Evolutionary conservation across 306 rosid species (phyloP), one percentile per base, ranked within the genome.

Genomic region (Styphnolobium japonicum): DNA sequence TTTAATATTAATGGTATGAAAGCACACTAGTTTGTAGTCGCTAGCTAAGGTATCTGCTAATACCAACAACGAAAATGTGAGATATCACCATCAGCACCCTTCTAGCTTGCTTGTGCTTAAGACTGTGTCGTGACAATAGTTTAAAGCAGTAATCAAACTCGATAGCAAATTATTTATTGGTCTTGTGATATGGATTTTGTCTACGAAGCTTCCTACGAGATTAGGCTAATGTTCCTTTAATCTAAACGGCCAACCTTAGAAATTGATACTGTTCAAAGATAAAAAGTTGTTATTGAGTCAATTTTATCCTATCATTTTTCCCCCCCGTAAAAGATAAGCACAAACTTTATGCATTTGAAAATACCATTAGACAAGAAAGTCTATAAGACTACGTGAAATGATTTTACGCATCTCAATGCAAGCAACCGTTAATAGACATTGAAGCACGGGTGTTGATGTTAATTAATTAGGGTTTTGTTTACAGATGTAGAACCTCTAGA

Each of bases 171-270:
- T 63, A n/a, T 66, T 42, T 4, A 39, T 78, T 67, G 46, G 34
- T 42, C 82, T 6, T 67, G 66, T 10, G 1, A 42, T 43, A 51
- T 76, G 66, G 23, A 5, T 46, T 63, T 60, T 60, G 61, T 55
- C 67, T n/a, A 33, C 62, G 80, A 85, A 76, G 87, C 87, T 85
- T 85, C 88, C 53, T 70, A 45, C 67, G 52, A 58, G 64, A 58
- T 80, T 80, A 33, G 43, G 36, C 2, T 70, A 63, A 19, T 33
- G n/a, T 70, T 67, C 25, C 22, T 68, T 68, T 60, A 52, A 76
- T 51, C 34, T 12, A 33, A 51, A 52, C 1, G 6, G 27, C 60
- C 69, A 78, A 27, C 15, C 3, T 34, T 31, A 2, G 0, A 5
- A 6, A 9, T 55, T 64, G 51, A 7, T 9, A 23, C 31, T 42